These are phyloP conservation scores for Casuarina glauca DNA, from an alignment of 306 rosid genomes.

Conservation along the genomic window DNA sequence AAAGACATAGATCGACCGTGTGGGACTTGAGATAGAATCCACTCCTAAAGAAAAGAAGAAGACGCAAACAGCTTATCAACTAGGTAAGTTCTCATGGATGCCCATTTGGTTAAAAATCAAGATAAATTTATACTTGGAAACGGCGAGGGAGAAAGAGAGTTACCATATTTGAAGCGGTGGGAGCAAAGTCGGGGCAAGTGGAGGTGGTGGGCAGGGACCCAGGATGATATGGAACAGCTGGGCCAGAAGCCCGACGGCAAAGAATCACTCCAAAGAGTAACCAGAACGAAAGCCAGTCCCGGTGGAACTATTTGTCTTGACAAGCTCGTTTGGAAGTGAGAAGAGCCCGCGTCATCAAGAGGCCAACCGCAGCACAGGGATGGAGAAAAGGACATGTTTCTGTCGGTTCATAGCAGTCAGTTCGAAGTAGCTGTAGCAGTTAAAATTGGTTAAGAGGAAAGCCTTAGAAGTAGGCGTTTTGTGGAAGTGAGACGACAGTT, in stretches of 20 bases:
- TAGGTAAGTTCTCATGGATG: neutral
- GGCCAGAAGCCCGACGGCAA: slow-evolving; percentile 16
- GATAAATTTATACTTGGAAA: too few relatives aligned
- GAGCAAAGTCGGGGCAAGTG: neutral
- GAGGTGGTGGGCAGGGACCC: slow-evolving; percentile 4
- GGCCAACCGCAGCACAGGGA: slow-evolving; percentile 39
- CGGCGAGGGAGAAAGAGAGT: neutral
- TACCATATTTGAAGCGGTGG: slow-evolving; percentile 29
- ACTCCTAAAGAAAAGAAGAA: neutral
- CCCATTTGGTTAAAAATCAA: neutral
- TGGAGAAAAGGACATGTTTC: too few relatives aligned
- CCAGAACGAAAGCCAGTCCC: neutral
- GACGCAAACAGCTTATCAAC: too few relatives aligned
- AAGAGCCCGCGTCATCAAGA: neutral
- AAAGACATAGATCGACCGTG: too few relatives aligned
- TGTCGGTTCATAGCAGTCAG: too few relatives aligned
- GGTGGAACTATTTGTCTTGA: slow-evolving; percentile 30
- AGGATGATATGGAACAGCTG: slow-evolving; percentile 9
- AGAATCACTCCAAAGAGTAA: neutral
- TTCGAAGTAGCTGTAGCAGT: too few relatives aligned
- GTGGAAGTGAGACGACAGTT: too few relatives aligned
- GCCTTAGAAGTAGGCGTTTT: too few relatives aligned
- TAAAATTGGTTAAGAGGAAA: too few relatives aligned
- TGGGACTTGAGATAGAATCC: too few relatives aligned
- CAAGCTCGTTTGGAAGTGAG: too few relatives aligned